Evolutionary conservation across 495 filamentous ascomycete species (phyloP).

Genomic region (Parathielavia appendiculata): DNA sequence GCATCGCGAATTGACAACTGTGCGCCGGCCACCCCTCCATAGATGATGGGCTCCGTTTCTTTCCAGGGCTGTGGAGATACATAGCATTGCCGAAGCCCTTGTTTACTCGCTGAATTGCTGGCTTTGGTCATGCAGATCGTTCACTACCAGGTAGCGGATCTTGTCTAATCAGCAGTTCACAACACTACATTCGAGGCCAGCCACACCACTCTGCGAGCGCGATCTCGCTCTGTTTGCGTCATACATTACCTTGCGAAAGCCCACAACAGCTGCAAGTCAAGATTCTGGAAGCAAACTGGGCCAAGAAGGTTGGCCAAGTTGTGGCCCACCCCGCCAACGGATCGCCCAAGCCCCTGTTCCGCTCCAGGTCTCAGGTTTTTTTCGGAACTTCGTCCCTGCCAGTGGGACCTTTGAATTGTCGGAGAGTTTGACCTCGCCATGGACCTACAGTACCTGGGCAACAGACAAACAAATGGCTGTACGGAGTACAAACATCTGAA

Average conservation of each 20-base stretch:
- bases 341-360: conserved; percentile 4
- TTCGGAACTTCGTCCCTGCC: not conserved
- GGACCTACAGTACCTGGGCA: not conserved
- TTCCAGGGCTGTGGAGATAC: not conserved
- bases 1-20: conserved; percentile 12
- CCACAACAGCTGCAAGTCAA: conserved; percentile 5
- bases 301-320: conserved; percentile 18
- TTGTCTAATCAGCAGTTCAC: no score
- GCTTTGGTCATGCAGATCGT: no score
- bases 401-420: not conserved
- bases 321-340: not conserved
- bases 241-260: not conserved
- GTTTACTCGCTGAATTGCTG: no score
- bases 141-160: no score
- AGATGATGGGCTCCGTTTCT: no score
- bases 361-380: not conserved
- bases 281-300: conserved; percentile 19
- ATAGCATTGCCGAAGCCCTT: not conserved
- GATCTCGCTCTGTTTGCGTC: not conserved
- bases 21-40: not conserved
- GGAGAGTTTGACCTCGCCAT: not conserved
- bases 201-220: not conserved
- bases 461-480: not conserved
- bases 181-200: no score
- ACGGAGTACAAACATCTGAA: not conserved